These are phyloP conservation scores for Fusarium sp. DNA, from an alignment of 2,329 filamentous ascomycete genomes.

Conservation along the genomic window DNA sequence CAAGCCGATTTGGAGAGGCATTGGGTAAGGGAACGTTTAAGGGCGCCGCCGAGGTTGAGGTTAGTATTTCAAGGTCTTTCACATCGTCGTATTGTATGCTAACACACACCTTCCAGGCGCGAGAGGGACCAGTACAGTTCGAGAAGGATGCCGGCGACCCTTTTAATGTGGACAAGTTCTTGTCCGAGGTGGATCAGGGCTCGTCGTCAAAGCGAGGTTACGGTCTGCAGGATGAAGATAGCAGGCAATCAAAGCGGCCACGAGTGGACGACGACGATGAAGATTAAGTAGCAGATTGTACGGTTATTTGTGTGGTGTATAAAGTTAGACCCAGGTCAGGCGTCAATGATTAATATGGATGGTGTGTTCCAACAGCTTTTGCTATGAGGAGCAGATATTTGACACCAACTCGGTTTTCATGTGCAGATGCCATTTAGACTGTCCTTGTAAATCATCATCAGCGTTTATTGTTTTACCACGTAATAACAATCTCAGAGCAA, in stretches of 20 bases:
- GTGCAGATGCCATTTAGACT: background rate
- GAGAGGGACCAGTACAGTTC: constrained; percentile 95
- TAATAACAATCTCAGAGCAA: background rate
- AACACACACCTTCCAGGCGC: constrained; percentile 60
- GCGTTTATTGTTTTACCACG: background rate
- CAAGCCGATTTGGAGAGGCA: constrained; percentile 84
- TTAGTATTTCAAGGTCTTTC: constrained; percentile 51
- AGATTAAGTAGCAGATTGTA: constrained; percentile 26
- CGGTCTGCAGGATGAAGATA: constrained; percentile 76
- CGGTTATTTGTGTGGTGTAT: constrained; percentile 20
- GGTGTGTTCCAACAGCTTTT: background rate
- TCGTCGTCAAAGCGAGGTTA: constrained; percentile 77
- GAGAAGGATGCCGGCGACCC: constrained; percentile 89
- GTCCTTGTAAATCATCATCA: background rate
- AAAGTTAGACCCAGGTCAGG: constrained; percentile 38
- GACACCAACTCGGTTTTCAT: background rate
- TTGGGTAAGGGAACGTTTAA: constrained; percentile 92
- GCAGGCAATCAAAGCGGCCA: constrained; percentile 74
- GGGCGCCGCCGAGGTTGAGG: constrained; percentile 84
- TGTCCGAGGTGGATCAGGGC: constrained; percentile 79
- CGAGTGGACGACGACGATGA: constrained; percentile 75
- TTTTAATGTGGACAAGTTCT: constrained; percentile 94
- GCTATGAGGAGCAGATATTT: background rate
- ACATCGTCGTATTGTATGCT: constrained; percentile 34
- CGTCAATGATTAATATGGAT: constrained; percentile 28